Conservation (phyloP, 2,329 filamentous ascomycete species). For the Arthroderma sp. region DNA sequence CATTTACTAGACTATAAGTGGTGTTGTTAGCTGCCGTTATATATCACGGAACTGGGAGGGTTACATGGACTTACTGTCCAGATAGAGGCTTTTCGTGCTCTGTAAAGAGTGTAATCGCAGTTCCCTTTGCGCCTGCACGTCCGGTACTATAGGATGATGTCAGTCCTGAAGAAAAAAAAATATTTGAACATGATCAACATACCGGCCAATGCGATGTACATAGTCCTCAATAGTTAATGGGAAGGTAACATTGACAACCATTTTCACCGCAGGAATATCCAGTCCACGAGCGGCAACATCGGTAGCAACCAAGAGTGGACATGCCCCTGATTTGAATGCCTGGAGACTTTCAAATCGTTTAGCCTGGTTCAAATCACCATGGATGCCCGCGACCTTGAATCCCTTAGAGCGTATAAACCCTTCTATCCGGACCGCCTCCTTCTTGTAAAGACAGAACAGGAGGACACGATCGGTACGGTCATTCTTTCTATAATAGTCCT, state of each 20-base stretch:
- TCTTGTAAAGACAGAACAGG: conserved; percentile 97
- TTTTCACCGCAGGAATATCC: conserved; percentile 88
- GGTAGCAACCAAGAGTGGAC: conserved; percentile 79
- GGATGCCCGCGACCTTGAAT: conserved; percentile 77
- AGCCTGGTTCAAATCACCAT: conserved; percentile 81
- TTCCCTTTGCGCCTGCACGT: conserved; percentile 75
- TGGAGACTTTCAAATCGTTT: conserved; percentile 78
- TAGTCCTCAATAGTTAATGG: conserved; percentile 94
- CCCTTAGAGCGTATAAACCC: conserved; percentile 64
- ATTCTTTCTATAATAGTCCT: conserved; percentile 61
- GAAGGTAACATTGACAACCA: conserved; percentile 92
- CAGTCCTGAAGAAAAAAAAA: conserved; percentile 7
- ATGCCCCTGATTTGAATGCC: conserved; percentile 75
- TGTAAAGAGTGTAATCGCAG: conserved; percentile 88
- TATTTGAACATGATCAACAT: conserved; percentile 6
- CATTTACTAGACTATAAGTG: conserved; percentile 64
- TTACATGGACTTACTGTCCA: conserved; percentile 54
- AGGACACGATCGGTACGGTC: conserved; percentile 70
- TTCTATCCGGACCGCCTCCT: conserved; percentile 86
- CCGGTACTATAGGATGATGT: conserved; percentile 51
- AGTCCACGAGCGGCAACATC: conserved; percentile 90
- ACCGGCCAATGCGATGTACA: conserved; percentile 79
- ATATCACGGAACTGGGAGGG: background rate
- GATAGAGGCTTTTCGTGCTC: conserved; percentile 87
- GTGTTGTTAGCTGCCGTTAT: conserved; percentile 11